Evolutionary conservation across 352 stramenopile genomes (phyloP).

Genomic region (Phytophthora syringae): DNA sequence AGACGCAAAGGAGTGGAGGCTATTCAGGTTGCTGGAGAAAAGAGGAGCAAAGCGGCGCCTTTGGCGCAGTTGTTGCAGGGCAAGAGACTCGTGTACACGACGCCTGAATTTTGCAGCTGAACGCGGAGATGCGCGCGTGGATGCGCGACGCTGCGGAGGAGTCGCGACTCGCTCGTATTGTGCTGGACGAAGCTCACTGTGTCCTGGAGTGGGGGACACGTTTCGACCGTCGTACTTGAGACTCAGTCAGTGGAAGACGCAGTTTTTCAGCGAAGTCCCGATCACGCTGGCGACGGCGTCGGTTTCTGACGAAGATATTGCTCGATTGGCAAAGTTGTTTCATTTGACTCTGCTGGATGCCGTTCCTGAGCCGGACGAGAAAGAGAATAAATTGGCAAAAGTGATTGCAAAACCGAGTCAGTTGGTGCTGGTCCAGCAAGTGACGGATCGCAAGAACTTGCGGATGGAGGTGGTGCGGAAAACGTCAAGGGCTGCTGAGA

Average conservation of each 20-base stretch:
- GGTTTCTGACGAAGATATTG: constrained; percentile 68
- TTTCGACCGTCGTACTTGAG: constrained; percentile 80
- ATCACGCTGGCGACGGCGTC: constrained; percentile 81
- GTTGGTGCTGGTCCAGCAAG: constrained; percentile 70
- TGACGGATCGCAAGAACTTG: constrained; percentile 72
- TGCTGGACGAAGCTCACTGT: constrained; percentile 84
- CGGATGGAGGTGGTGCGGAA: constrained; percentile 68
- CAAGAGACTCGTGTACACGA: constrained; percentile 79
- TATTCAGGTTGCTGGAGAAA: constrained; percentile 50
- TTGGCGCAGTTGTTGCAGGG: constrained; percentile 47
- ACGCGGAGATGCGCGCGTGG: constrained; percentile 62
- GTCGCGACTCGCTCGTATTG: constrained; percentile 51
- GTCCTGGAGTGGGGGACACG: constrained; percentile 78
- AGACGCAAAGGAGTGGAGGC: constrained; percentile 61
- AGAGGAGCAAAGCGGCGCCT: constrained; percentile 26
- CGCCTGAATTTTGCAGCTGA: constrained; percentile 81
- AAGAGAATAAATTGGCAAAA: not conserved
- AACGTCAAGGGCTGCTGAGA: constrained; percentile 19
- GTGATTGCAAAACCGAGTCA: constrained; percentile 12
- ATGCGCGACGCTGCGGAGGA: constrained; percentile 31
- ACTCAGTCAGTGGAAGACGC: constrained; percentile 61
- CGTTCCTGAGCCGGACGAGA: not conserved
- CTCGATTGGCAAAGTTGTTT: constrained; percentile 59
- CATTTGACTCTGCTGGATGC: constrained; percentile 35
- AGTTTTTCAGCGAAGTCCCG: constrained; percentile 53